phyloP scores from a whole-genome alignment of 2,329 filamentous ascomycete species.

The Fusarium mangiferae region DNA sequence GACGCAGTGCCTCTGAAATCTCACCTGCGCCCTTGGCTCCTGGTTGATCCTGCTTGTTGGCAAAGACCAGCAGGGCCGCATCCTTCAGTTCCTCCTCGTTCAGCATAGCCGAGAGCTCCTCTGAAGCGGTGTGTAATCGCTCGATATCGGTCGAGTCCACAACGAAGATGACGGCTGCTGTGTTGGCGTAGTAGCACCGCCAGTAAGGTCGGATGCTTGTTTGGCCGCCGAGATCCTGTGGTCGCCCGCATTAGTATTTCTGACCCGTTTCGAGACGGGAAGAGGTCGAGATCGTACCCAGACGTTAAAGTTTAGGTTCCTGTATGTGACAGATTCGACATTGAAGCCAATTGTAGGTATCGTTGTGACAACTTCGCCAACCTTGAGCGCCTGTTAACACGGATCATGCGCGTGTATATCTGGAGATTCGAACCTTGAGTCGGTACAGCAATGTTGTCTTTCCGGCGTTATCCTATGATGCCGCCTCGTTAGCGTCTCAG shows the following conservation, averaged over 20 bases:
- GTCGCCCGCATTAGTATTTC: conserved; percentile 14
- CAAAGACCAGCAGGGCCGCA: conserved; percentile 91
- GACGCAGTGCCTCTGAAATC: conserved; percentile 90
- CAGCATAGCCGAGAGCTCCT: conserved; percentile 93
- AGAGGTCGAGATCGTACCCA: conserved; percentile 72
- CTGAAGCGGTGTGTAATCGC: conserved; percentile 88
- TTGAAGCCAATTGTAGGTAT: conserved; percentile 99
- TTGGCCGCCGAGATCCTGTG: conserved; percentile 90
- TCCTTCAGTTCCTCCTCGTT: conserved; percentile 97
- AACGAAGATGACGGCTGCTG: conserved; percentile 97
- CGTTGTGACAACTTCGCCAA: conserved; percentile 98
- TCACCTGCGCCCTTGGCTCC: conserved; percentile 96
- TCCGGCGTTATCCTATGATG: conserved; percentile 87
- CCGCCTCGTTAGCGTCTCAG: conserved; percentile 34
- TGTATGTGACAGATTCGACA: conserved; percentile 98
- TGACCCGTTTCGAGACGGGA: not conserved
- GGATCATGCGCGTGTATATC: not conserved
- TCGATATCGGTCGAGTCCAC: conserved; percentile 99
- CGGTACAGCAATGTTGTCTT: conserved; percentile 98
- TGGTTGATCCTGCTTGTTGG: conserved; percentile 99
- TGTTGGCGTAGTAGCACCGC: conserved; percentile 99
- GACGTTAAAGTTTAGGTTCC: conserved; percentile 98
- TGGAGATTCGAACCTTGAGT: conserved; percentile 74
- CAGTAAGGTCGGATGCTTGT: conserved; percentile 99
- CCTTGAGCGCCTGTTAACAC: conserved; percentile 64